These are phyloP conservation scores for Dispira simplex DNA, from an alignment of 192 early-diverging fungal species.

Conservation along the genomic window DNA sequence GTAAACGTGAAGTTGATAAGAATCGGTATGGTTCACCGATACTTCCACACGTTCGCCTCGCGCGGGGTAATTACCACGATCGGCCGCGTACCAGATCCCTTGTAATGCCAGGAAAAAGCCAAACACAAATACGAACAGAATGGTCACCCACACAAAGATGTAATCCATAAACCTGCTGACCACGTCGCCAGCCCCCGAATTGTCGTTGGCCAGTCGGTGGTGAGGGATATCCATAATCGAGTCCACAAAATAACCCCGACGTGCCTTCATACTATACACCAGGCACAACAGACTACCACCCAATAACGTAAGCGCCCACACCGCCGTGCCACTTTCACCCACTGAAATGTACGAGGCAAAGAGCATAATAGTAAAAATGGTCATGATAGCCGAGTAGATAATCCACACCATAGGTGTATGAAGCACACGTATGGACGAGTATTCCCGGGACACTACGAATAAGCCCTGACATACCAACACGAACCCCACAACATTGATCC, in stretches of 20 bases:
- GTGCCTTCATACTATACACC: conserved; percentile 25
- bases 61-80: conserved; percentile 16
- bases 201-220: conserved; percentile 21
- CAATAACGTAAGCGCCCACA: conserved; percentile 24
- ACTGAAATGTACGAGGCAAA: conserved; percentile 20
- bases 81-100: conserved; percentile 26
- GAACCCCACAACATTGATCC: conserved; percentile 23
- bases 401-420: conserved; percentile 28
- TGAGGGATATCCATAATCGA: conserved; percentile 32
- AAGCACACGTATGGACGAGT: conserved; percentile 24
- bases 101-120: conserved; percentile 25
- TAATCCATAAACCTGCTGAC: conserved; percentile 21
- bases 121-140: conserved; percentile 21
- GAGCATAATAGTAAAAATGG: conserved; percentile 18
- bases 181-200: conserved; percentile 19
- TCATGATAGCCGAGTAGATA: conserved; percentile 19
- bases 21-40: conserved; percentile 24
- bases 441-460: conserved; percentile 29
- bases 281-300: conserved; percentile 13
- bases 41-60: conserved; percentile 26
- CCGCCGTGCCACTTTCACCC: conserved; percentile 14
- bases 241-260: conserved; percentile 28
- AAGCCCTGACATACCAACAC: conserved; percentile 22
- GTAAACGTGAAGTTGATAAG: conserved; percentile 29
- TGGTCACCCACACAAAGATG: conserved; percentile 21